phyloP scores from a whole-genome alignment of 73 alveolate species.

The Effrenium voratum region DNA sequence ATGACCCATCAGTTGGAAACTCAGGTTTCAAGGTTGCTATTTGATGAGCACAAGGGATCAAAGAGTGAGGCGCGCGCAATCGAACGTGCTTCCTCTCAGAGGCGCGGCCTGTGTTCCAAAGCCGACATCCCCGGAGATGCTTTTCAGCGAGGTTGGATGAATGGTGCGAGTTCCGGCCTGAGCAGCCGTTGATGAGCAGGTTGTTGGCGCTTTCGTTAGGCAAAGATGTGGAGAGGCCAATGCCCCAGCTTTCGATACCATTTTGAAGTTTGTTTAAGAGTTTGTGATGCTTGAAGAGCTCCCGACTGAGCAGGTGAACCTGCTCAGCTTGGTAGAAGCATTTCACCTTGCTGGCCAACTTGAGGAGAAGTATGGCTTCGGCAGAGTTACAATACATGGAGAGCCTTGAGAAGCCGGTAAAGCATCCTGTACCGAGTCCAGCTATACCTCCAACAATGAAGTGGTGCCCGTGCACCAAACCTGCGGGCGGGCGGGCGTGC shows the following conservation, averaged over 20 bases:
- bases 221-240: neutral
- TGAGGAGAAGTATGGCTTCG: neutral
- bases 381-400: no score
- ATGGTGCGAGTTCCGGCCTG: neutral
- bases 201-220: neutral
- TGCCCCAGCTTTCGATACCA: neutral
- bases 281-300: neutral
- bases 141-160: neutral
- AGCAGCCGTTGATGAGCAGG: no score
- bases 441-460: neutral
- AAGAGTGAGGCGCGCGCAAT: no score
- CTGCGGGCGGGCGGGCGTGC: neutral
- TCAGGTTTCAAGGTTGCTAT: no score
- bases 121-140: neutral
- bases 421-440: no score
- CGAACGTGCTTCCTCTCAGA: no score
- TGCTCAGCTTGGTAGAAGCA: conserved; percentile 17
- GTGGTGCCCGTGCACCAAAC: neutral
- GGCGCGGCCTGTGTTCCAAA: no score
- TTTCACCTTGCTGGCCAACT: neutral
- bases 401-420: neutral
- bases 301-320: neutral
- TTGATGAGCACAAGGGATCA: no score
- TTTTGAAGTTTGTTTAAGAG: neutral
- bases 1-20: no score